These are phyloP conservation scores for Endothia cerciana DNA, from an alignment of 2,329 filamentous ascomycete species.

Conservation along the genomic window DNA sequence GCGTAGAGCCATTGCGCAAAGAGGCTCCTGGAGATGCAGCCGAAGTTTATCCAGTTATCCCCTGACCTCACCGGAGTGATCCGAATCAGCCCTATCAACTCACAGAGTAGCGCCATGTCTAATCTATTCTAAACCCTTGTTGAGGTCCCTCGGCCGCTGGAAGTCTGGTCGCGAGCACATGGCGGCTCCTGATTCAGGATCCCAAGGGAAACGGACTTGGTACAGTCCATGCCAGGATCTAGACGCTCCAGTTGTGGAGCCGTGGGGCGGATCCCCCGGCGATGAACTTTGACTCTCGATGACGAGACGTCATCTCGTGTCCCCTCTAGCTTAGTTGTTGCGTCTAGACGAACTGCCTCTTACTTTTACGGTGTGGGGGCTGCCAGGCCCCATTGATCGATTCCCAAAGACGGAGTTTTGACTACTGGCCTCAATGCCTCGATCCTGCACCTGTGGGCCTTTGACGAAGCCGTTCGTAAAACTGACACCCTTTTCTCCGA, in stretches of 20 bases:
- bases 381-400: neutral
- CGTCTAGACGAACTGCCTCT: neutral
- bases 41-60: neutral
- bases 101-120: neutral
- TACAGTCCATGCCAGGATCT: neutral
- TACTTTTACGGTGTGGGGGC: neutral
- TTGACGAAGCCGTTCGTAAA: slow-evolving; percentile 1
- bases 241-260: neutral
- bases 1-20: neutral
- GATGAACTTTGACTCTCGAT: neutral
- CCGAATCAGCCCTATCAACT: neutral
- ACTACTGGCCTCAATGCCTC: neutral
- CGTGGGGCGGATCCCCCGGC: neutral
- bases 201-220: too few relatives aligned
- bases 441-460: neutral
- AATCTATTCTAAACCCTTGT: neutral
- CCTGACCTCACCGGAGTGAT: neutral
- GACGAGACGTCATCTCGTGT: neutral
- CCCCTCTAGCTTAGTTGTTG: neutral
- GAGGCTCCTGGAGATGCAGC: neutral
- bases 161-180: neutral
- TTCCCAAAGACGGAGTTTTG: neutral
- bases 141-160: neutral
- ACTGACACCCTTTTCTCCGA: neutral
- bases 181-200: neutral